phyloP scores from a whole-genome alignment of 2,329 filamentous ascomycete genomes.

The Phaeosphaeriaceae sp. region DNA sequence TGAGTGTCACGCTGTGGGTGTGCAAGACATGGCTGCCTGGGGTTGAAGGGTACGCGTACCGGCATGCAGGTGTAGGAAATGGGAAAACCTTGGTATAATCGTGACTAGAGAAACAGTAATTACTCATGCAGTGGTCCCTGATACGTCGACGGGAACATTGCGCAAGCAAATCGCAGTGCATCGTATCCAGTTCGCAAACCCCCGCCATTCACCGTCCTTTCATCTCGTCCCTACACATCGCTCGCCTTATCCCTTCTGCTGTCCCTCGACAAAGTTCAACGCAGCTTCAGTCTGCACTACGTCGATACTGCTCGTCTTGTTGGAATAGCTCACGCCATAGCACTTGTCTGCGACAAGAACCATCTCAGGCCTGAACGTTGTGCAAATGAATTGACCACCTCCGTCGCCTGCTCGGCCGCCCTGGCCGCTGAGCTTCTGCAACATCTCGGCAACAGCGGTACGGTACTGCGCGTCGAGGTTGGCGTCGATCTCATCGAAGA shows the following conservation, averaged over 20 bases:
- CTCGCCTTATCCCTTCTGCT: neutral
- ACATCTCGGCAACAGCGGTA: constrained; percentile 89
- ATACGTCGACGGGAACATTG: neutral
- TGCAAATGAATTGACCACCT: constrained; percentile 91
- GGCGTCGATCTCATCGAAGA: constrained; percentile 98
- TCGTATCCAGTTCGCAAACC: neutral
- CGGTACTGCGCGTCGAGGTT: constrained; percentile 98
- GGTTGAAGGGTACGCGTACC: too few relatives aligned
- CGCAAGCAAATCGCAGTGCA: neutral
- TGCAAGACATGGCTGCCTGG: too few relatives aligned
- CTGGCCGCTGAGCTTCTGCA: constrained; percentile 64
- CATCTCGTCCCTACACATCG: neutral
- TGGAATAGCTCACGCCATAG: constrained; percentile 90
- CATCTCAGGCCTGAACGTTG: constrained; percentile 97
- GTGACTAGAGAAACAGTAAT: neutral
- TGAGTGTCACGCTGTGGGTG: too few relatives aligned
- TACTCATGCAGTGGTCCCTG: neutral
- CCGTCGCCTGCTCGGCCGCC: constrained; percentile 52
- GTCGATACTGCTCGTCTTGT: constrained; percentile 94
- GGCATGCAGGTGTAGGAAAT: too few relatives aligned
- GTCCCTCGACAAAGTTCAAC: constrained; percentile 86
- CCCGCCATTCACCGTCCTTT: neutral
- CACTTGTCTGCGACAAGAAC: constrained; percentile 95
- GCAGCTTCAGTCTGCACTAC: constrained; percentile 88
- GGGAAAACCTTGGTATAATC: neutral